Percentiles rank a stretch among this genome's conserved stretches.
Conservation (phyloP, 129 eudicot species). For the Mikania micrantha region DNA sequence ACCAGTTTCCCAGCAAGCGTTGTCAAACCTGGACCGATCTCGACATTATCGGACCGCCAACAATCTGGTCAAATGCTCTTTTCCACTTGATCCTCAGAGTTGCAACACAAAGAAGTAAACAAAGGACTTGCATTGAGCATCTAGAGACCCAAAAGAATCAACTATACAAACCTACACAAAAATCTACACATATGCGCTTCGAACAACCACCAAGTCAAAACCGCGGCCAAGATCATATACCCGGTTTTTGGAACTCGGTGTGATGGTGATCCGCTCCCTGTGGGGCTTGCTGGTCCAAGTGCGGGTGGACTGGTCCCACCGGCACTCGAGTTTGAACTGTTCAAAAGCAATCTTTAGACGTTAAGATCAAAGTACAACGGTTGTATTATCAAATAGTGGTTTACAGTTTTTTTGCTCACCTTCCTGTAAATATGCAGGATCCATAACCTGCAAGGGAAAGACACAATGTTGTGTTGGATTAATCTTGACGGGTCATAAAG, state of each 20-base stretch:
- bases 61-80: too few species aligned
- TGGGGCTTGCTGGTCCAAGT: slow-evolving; percentile 51
- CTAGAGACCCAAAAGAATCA: slow-evolving; percentile 10
- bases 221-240: slow-evolving; percentile 24
- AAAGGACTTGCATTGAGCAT: slow-evolving; percentile 9
- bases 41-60: too few species aligned
- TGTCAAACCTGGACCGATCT: too few species aligned
- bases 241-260: slow-evolving; percentile 15
- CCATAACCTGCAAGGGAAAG: slow-evolving; percentile 62
- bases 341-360: slow-evolving; percentile 1
- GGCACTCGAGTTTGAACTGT: slow-evolving; percentile 50
- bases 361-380: slow-evolving; percentile 5
- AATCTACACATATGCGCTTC: slow-evolving; percentile 14
- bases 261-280: slow-evolving; percentile 27
- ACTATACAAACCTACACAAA: slow-evolving; percentile 15
- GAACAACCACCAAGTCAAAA: slow-evolving; percentile 13
- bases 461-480: background rate
- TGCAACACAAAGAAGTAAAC: slow-evolving; percentile 14
- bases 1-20: too few species aligned
- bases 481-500: background rate
- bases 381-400: background rate
- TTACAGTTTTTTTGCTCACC: slow-evolving; percentile 33
- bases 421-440: slow-evolving; percentile 72
- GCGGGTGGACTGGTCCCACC: slow-evolving; percentile 41
- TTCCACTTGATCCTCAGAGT: too few species aligned